A percentile compares a stretch with the other conserved stretches of the same genome.
Evolutionary conservation across 306 rosid genomes (phyloP).

Genomic region (Quillaja saponaria): DNA sequence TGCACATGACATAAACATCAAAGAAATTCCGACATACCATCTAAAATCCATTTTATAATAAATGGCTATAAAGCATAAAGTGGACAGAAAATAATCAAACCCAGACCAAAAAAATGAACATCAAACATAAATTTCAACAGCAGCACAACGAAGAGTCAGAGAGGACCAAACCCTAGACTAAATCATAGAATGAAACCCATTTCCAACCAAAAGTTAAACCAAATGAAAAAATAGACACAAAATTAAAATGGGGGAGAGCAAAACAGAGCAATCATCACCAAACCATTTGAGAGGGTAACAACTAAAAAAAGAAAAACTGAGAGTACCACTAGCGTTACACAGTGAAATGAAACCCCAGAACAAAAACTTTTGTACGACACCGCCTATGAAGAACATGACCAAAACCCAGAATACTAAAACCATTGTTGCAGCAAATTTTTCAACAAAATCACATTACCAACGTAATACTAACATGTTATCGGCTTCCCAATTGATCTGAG

Average conservation of each 20-base stretch:
- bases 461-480: slow-evolving; percentile 50
- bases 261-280: slow-evolving; percentile 6
- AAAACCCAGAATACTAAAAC: slow-evolving; percentile 24
- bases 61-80: no score
- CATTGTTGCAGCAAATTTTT: no score
- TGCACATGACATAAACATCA: neutral
- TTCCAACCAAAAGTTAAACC: slow-evolving; percentile 15
- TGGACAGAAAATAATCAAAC: no score
- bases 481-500: slow-evolving; percentile 57
- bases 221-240: slow-evolving; percentile 20
- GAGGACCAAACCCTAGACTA: neutral
- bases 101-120: no score
- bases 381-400: neutral
- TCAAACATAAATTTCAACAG: no score
- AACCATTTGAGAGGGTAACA: neutral
- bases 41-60: no score
- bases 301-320: neutral
- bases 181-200: slow-evolving; percentile 6
- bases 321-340: slow-evolving; percentile 22
- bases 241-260: neutral
- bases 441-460: neutral
- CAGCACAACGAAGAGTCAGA: neutral
- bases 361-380: neutral
- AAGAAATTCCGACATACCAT: neutral
- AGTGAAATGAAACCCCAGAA: slow-evolving; percentile 12